These are phyloP conservation scores for Neonectria neomacrospora DNA, from an alignment of 2,329 filamentous ascomycete genomes.

Conservation along the genomic window DNA sequence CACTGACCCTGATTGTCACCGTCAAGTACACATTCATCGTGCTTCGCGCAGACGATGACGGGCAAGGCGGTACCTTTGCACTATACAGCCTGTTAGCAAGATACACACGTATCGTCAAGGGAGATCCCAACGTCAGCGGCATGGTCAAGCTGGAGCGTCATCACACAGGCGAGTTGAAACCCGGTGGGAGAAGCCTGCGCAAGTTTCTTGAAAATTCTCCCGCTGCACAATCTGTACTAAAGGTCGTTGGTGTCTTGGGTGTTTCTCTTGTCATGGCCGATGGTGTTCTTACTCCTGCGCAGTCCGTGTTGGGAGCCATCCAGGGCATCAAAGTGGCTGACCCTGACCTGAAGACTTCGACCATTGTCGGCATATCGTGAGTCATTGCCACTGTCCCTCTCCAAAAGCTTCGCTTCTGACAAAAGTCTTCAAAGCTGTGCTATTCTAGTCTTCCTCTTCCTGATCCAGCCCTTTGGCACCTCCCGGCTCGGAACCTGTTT, in stretches of 20 bases:
- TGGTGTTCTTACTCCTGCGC: conserved; percentile 73
- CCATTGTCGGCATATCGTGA: conserved; percentile 71
- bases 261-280: conserved; percentile 74
- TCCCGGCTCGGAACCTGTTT: conserved; percentile 69
- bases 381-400: background rate
- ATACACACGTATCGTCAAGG: conserved; percentile 66
- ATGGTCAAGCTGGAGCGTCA: conserved; percentile 68
- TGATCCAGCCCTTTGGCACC: conserved; percentile 72
- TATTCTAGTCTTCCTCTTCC: conserved; percentile 71
- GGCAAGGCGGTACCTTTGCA: conserved; percentile 75
- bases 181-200: conserved; percentile 61
- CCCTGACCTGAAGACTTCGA: conserved; percentile 62
- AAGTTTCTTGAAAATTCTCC: conserved; percentile 61
- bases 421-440: conserved; percentile 41
- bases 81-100: conserved; percentile 71
- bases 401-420: background rate
- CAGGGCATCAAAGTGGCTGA: conserved; percentile 69
- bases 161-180: conserved; percentile 63
- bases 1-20: conserved; percentile 73
- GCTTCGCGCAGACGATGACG: conserved; percentile 72
- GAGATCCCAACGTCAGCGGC: conserved; percentile 61
- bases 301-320: conserved; percentile 75
- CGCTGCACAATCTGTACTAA: conserved; percentile 64
- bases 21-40: conserved; percentile 75
- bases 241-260: conserved; percentile 70